phyloP scores from a whole-genome alignment of 495 filamentous ascomycete species.

The Annulohypoxylon moriforme region DNA sequence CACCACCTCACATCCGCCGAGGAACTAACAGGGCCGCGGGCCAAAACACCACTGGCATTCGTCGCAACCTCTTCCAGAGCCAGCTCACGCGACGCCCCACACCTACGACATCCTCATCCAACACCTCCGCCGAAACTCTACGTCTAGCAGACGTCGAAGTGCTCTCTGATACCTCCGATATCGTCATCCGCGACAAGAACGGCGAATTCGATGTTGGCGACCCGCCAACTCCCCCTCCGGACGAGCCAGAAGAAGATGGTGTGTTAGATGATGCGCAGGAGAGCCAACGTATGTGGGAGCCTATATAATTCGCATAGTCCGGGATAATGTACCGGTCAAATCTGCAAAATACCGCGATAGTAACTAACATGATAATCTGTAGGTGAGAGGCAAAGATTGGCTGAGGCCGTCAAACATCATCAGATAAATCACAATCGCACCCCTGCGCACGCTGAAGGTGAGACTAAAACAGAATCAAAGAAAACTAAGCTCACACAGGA shows the following conservation, averaged over 20 bases:
- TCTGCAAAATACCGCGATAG: background rate
- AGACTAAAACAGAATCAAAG: constrained; percentile 45
- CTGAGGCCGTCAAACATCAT: constrained; percentile 66
- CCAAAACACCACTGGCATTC: constrained; percentile 54
- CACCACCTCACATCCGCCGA: constrained; percentile 37
- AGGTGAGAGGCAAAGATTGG: constrained; percentile 61
- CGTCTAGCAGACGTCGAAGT: constrained; percentile 50
- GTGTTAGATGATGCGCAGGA: constrained; percentile 59
- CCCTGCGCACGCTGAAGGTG: constrained; percentile 76
- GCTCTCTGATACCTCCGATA: constrained; percentile 68
- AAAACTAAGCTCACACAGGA: constrained; percentile 10
- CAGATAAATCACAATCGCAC: constrained; percentile 71
- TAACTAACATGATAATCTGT: constrained; percentile 3
- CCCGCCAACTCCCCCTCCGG: constrained; percentile 64
- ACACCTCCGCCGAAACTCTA: constrained; percentile 48
- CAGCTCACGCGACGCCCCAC: constrained; percentile 76
- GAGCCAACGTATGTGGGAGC: constrained; percentile 49
- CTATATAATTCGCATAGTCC: background rate
- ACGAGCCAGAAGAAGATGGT: constrained; percentile 64
- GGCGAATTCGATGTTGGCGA: constrained; percentile 80
- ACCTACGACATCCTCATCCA: constrained; percentile 54
- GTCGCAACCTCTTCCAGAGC: constrained; percentile 80
- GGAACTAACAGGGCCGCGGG: constrained; percentile 34
- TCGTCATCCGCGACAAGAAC: constrained; percentile 79
- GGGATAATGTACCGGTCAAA: background rate